phyloP scores from a whole-genome alignment of 1,284 basidiomycete species.

The Ustilago xerochloae region DNA sequence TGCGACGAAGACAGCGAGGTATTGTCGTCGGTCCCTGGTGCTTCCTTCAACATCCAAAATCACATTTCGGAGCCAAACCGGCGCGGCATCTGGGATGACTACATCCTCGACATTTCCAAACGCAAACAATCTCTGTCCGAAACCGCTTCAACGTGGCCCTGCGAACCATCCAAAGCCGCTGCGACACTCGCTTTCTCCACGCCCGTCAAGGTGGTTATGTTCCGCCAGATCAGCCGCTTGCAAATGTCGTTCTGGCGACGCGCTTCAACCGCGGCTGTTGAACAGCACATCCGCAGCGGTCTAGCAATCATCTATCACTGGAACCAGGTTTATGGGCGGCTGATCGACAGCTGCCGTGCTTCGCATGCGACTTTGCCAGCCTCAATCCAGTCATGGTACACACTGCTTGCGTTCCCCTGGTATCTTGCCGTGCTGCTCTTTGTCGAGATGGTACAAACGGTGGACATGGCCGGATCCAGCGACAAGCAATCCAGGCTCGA shows the following conservation, averaged over 20 bases:
- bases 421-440: conserved; percentile 27
- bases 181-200: conserved; percentile 24
- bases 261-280: conserved; percentile 6
- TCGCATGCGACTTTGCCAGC: conserved; percentile 19
- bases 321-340: conserved; percentile 19
- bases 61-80: too few relatives aligned
- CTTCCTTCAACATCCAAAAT: too few relatives aligned
- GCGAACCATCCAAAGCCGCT: conserved; percentile 8
- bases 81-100: conserved; percentile 31
- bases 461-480: conserved; percentile 21
- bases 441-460: conserved; percentile 33
- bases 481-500: conserved; percentile 6
- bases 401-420: conserved; percentile 25
- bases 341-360: conserved; percentile 21
- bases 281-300: conserved; percentile 24
- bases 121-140: conserved; percentile 9
- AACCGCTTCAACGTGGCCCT: conserved; percentile 16
- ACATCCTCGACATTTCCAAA: conserved; percentile 20
- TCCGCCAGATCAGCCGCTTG: conserved; percentile 23
- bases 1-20: conserved; percentile 29
- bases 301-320: conserved; percentile 29
- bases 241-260: conserved; percentile 33
- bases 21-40: not conserved
- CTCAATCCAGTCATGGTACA: conserved; percentile 30
- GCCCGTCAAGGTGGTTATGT: conserved; percentile 32